phyloP scores from a whole-genome alignment of 371 early-diverging fungal species.

The Mucor indicus region DNA sequence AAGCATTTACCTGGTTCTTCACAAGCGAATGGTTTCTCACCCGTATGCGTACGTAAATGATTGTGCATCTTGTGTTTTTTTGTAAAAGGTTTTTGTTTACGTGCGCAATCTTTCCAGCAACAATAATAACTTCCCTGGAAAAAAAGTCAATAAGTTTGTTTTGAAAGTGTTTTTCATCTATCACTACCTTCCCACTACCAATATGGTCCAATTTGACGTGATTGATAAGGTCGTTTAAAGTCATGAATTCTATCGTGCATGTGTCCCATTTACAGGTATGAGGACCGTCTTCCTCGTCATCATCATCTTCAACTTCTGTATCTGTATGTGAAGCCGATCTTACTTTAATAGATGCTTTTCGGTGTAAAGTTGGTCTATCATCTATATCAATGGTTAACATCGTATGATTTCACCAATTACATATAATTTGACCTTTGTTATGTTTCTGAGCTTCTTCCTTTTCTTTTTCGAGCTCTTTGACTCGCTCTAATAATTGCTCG shows the following conservation, averaged over 20 bases:
- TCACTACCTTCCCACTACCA: constrained; percentile 59
- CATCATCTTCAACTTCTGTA: constrained; percentile 18
- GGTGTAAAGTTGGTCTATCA: no score
- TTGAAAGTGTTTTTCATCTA: not conserved
- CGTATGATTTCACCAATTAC: no score
- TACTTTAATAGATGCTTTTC: constrained; percentile 7
- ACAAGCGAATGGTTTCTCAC: constrained; percentile 60
- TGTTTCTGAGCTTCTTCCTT: constrained; percentile 14
- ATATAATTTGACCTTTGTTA: no score
- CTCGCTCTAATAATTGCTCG: constrained; percentile 21
- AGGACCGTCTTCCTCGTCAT: constrained; percentile 23
- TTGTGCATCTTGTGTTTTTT: constrained; percentile 83
- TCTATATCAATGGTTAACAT: no score
- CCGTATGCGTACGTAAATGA: constrained; percentile 82
- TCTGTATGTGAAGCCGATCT: constrained; percentile 16
- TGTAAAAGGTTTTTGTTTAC: constrained; percentile 68
- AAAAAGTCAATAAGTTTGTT: not conserved
- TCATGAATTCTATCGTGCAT: constrained; percentile 42
- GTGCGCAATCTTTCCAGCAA: constrained; percentile 72
- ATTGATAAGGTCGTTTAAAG: constrained; percentile 47
- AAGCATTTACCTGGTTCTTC: constrained; percentile 21
- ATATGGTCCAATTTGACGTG: constrained; percentile 63
- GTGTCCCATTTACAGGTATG: constrained; percentile 56
- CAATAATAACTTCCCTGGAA: constrained; percentile 66
- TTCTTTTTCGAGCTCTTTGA: constrained; percentile 25